These are phyloP conservation scores for Wickerhamiella brachini DNA, from an alignment of 805 yeast species.

Conservation along the genomic window DNA sequence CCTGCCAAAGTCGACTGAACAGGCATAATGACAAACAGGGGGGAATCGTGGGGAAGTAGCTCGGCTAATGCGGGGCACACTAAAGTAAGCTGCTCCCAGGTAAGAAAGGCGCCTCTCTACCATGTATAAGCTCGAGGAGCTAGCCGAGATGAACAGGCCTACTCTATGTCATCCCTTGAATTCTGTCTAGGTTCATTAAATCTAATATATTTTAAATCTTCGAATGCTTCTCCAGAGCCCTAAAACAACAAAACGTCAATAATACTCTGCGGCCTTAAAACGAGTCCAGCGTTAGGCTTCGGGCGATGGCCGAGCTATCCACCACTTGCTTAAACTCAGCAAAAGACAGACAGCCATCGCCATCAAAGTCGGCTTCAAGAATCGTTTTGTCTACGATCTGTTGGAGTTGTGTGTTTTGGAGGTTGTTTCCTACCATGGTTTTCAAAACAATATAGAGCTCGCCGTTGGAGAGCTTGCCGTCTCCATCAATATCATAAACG, in stretches of 20 bases:
- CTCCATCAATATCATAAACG: constrained; percentile 90
- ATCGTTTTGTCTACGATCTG: constrained; percentile 96
- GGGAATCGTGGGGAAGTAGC: not conserved
- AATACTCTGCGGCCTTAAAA: constrained; percentile 13
- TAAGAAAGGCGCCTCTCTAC: too few species aligned
- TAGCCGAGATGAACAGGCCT: too few species aligned
- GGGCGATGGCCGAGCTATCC: constrained; percentile 26
- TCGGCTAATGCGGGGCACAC: not conserved
- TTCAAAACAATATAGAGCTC: constrained; percentile 83
- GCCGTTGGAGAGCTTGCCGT: constrained; percentile 90
- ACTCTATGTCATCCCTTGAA: too few species aligned
- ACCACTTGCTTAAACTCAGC: constrained; percentile 60
- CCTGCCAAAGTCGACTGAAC: not conserved
- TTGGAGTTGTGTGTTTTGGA: constrained; percentile 77
- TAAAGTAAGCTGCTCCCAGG: too few species aligned
- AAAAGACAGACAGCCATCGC: constrained; percentile 74
- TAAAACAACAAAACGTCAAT: not conserved
- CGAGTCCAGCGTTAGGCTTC: constrained; percentile 23
- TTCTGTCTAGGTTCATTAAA: too few species aligned
- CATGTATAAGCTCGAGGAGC: too few species aligned
- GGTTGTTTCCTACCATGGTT: constrained; percentile 91
- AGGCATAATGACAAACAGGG: not conserved
- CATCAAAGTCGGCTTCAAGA: constrained; percentile 79
- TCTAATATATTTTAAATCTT: too few species aligned
- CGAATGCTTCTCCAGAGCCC: too few species aligned